These are phyloP conservation scores for Clonostachys rhizophaga DNA, from an alignment of 2,329 filamentous ascomycete genomes.

Conservation along the genomic window DNA sequence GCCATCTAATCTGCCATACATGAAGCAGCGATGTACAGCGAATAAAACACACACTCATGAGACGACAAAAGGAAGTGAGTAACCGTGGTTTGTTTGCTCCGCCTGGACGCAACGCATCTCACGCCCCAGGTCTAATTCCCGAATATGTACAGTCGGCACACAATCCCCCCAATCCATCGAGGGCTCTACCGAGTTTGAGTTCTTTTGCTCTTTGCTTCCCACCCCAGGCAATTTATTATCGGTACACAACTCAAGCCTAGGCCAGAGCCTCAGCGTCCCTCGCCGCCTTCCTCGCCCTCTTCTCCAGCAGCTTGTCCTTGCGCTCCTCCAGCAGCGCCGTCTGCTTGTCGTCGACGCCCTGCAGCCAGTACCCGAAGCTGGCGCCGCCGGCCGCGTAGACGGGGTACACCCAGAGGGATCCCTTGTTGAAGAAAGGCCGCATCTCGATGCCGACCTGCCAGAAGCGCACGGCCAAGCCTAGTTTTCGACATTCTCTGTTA, in stretches of 20 bases:
- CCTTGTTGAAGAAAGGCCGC: constrained; percentile 85
- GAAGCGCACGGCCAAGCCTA: constrained; percentile 85
- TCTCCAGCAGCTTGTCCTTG: constrained; percentile 79
- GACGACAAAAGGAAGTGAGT: no score
- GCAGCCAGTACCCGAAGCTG: constrained; percentile 95
- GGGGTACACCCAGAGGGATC: constrained; percentile 87
- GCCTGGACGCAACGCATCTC: no score
- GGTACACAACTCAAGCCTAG: constrained; percentile 13
- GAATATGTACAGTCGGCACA: no score
- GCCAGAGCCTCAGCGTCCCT: constrained; percentile 30
- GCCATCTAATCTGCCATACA: no score
- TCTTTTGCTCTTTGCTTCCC: no score
- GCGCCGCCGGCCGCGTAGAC: constrained; percentile 81
- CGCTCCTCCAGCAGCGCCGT: constrained; percentile 71
- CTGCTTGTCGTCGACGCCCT: constrained; percentile 83
- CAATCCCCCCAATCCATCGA: no score
- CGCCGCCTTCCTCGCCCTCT: constrained; percentile 65
- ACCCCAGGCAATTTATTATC: no score
- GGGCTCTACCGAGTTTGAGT: no score
- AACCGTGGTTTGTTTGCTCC: no score
- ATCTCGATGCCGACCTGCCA: constrained; percentile 99
- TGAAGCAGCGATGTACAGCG: no score
- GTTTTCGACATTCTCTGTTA: not conserved
- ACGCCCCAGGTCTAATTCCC: no score
- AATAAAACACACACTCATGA: no score